Conservation (phyloP, 257 asterid genomes). For the Primulina huaijiensis region DNA sequence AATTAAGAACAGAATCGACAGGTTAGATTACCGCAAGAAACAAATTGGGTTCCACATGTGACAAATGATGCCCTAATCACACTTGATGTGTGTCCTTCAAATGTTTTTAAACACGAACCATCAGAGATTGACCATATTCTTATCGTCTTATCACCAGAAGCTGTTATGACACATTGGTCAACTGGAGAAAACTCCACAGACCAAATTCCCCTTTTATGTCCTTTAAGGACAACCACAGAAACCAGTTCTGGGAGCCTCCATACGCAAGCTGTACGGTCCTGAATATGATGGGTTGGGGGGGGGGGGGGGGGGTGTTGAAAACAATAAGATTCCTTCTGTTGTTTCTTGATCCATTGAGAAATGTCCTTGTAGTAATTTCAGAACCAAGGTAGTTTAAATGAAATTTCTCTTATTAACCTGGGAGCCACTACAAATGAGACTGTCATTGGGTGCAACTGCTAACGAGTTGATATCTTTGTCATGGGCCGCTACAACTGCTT, state of each 20-base stretch:
- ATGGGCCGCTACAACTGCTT: conserved; percentile 90
- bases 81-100: conserved; percentile 93
- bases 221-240: conserved; percentile 67
- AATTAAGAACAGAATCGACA: conserved; percentile 12
- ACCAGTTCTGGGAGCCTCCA: conserved; percentile 96
- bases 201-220: conserved; percentile 96
- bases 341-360: conserved; percentile 11
- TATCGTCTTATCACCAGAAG: conserved; percentile 92
- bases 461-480: conserved; percentile 93
- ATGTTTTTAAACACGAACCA: conserved; percentile 90
- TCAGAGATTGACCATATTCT: conserved; percentile 92
- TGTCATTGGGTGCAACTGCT: conserved; percentile 89
- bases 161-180: conserved; percentile 90
- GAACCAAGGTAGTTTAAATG: conserved; percentile 1
- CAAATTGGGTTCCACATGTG: conserved; percentile 85
- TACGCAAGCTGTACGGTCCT: conserved; percentile 96
- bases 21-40: conserved; percentile 72
- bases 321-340: background rate
- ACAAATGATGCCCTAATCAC: conserved; percentile 86
- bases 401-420: conserved; percentile 50
- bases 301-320: too few species aligned
- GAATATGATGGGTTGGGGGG: conserved; percentile 24
- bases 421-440: conserved; percentile 97
- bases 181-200: conserved; percentile 99
- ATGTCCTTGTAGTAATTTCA: background rate